Evolutionary conservation across 2,329 filamentous ascomycete genomes (phyloP), one percentile per base, ranked within the genome.

Genomic region (Aspergillus tubingensis): DNA sequence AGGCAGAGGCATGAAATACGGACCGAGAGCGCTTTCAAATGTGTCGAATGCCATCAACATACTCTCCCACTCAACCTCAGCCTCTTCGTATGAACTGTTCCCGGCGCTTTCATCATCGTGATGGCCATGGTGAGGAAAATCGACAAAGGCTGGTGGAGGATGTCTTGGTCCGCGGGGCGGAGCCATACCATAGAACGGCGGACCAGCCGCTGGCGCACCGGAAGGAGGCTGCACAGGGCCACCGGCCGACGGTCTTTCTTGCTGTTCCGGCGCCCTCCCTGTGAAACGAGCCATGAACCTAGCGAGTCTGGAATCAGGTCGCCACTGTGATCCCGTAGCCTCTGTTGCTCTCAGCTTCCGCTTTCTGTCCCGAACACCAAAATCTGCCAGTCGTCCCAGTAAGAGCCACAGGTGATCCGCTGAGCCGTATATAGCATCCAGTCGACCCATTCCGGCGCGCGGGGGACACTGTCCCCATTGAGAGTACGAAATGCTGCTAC

Each of bases 391-490:
- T 2, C 95, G 88, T 8, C 88, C 92, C 23, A 97, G 83, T 1
- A 98, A 79, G 3, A 98, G 83, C 48, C 96, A 84, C 4, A 97
- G 78, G 73, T 97, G 92, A 72, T 99, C 95, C 66, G 91, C 92
- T 0, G 92, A 92, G 41, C 92, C 95, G 70, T 94, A 96, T 23
- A 94, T 85, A 8, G 91, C 90, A 70, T 93, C 89, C 4, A 89
- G 79, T 62, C 85, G 88, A 17, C 91, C 92, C 47, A 96, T 82
- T 0, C 90, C 89, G 8, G 91, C 90, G 70, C 95, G 85, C 3
- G 95, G 95, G 41, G 91, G 91, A 70, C 92, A 96, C 70, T 94
- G 89, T n/a, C 87, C 87, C 91, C 92, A 96, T 63, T 85, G 81
- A 27, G 87, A 82, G 72, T 90, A 96, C 47, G 92, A 88, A 82